Conservation (phyloP, 2,329 filamentous ascomycete genomes). For the Colletotrichum sidae region DNA sequence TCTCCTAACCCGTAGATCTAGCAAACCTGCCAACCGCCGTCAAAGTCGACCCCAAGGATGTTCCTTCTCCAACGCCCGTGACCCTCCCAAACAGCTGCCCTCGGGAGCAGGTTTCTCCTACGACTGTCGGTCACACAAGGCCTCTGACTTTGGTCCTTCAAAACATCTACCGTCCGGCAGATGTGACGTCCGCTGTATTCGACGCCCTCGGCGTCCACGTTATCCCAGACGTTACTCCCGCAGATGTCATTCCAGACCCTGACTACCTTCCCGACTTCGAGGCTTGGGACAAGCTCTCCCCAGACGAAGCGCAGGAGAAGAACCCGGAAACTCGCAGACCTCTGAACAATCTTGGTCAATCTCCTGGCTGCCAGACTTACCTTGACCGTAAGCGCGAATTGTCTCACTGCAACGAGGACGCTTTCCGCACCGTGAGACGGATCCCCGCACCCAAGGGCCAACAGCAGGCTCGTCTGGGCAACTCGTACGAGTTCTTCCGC, state of each 20-base stretch:
- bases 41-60: constrained; percentile 59
- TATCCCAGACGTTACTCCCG: constrained; percentile 59
- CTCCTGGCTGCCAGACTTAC: constrained; percentile 69
- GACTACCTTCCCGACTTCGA: constrained; percentile 65
- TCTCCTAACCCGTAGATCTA: constrained; percentile 37
- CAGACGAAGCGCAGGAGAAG: constrained; percentile 61
- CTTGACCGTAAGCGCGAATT: constrained; percentile 70
- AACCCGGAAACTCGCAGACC: constrained; percentile 61
- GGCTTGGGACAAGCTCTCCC: constrained; percentile 61
- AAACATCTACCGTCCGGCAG: constrained; percentile 63
- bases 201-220: constrained; percentile 69
- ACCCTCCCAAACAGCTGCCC: constrained; percentile 59
- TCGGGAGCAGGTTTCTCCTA: constrained; percentile 36
- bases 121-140: constrained; percentile 41
- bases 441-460: constrained; percentile 66
- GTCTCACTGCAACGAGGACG: constrained; percentile 65
- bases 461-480: constrained; percentile 66
- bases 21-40: constrained; percentile 41
- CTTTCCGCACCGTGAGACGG: constrained; percentile 71
- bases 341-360: constrained; percentile 64
- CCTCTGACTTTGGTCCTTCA: constrained; percentile 65
- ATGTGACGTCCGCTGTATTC: constrained; percentile 62
- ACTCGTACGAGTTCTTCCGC: constrained; percentile 74
- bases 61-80: constrained; percentile 68
- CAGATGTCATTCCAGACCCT: constrained; percentile 65